A percentile compares a stretch with the other conserved stretches of the same genome.
phyloP scores from a whole-genome alignment of 2,329 filamentous ascomycete species.

The Aspergillus candidus region DNA sequence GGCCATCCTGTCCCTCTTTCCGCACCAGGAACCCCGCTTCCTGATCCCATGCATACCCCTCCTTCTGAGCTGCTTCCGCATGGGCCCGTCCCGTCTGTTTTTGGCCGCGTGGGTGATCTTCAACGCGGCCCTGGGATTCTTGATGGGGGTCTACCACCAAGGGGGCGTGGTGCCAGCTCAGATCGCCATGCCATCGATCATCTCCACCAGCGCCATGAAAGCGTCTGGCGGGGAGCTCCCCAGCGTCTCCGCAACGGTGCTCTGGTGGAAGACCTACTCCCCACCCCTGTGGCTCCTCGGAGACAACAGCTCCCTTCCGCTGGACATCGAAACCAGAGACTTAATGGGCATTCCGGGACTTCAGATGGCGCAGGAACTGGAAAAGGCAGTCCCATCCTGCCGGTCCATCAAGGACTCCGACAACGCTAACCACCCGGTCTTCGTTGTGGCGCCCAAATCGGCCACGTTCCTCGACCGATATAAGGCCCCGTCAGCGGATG shows the following conservation, averaged over 20 bases:
- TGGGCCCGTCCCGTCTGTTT: slow-evolving; percentile 38
- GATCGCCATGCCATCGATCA: slow-evolving; percentile 38
- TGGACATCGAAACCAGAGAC: slow-evolving; percentile 39
- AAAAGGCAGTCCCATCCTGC: slow-evolving; percentile 29
- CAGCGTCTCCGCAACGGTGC: slow-evolving; percentile 30
- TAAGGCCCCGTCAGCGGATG: slow-evolving; percentile 11
- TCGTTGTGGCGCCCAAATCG: slow-evolving; percentile 43
- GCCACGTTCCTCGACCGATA: slow-evolving; percentile 39
- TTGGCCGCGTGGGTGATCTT: slow-evolving; percentile 44
- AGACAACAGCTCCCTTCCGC: slow-evolving; percentile 22
- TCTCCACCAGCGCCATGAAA: slow-evolving; percentile 22
- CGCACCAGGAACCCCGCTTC: slow-evolving; percentile 50
- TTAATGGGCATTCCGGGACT: slow-evolving; percentile 44
- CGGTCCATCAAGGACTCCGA: slow-evolving; percentile 1
- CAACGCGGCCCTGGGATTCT: slow-evolving; percentile 42
- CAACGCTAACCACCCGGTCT: slow-evolving; percentile 20
- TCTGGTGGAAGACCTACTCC: slow-evolving; percentile 53
- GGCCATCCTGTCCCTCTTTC: slow-evolving; percentile 40
- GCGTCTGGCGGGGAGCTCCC: slow-evolving; percentile 4
- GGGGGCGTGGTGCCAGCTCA: slow-evolving; percentile 48
- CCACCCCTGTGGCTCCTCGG: slow-evolving; percentile 48
- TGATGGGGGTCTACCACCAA: slow-evolving; percentile 51
- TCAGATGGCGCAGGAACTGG: slow-evolving; percentile 36
- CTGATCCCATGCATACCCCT: slow-evolving; percentile 47
- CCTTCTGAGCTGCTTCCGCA: slow-evolving; percentile 43